Percentiles rank a stretch among this genome's conserved stretches.
Conservation (phyloP, 176 grass and related monocot genomes). For the Paspalum notatum region DNA sequence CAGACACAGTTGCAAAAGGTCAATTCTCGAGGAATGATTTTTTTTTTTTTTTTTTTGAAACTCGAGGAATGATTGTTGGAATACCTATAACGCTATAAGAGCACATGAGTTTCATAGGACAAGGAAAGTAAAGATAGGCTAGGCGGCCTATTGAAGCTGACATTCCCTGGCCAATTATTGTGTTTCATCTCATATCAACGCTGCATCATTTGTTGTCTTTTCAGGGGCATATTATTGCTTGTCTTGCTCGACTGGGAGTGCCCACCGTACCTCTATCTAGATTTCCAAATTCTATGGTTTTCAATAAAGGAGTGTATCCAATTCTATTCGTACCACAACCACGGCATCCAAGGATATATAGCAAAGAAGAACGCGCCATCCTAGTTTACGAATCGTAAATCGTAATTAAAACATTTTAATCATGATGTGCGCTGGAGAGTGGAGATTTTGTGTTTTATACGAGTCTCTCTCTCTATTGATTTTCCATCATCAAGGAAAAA, state of each 20-base stretch:
- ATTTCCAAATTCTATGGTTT: not conserved
- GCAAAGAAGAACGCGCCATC: not conserved
- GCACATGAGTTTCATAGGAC: not conserved
- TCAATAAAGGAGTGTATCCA: not conserved
- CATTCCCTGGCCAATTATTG: constrained; percentile 56
- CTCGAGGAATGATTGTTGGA: constrained; percentile 21
- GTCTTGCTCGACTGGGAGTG: constrained; percentile 10
- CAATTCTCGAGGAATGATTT: constrained; percentile 17
- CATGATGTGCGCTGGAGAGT: not conserved
- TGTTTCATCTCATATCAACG: constrained; percentile 30
- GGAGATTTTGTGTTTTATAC: not conserved
- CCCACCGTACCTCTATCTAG: not conserved
- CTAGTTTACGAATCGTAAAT: not conserved
- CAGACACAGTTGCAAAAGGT: too few species aligned
- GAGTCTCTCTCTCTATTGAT: not conserved
- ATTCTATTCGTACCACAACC: not conserved
- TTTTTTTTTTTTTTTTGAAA: too few species aligned
- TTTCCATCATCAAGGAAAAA: not conserved
- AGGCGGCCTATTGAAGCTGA: constrained; percentile 23
- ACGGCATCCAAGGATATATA: constrained; percentile 11
- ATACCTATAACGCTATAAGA: not conserved
- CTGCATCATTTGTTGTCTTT: constrained; percentile 36
- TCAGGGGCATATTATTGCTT: constrained; percentile 39
- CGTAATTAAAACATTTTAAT: not conserved
- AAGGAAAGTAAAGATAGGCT: constrained; percentile 3